Evolutionary conservation across 306 rosid species (phyloP).

Genomic region (Medicago ruthenica): DNA sequence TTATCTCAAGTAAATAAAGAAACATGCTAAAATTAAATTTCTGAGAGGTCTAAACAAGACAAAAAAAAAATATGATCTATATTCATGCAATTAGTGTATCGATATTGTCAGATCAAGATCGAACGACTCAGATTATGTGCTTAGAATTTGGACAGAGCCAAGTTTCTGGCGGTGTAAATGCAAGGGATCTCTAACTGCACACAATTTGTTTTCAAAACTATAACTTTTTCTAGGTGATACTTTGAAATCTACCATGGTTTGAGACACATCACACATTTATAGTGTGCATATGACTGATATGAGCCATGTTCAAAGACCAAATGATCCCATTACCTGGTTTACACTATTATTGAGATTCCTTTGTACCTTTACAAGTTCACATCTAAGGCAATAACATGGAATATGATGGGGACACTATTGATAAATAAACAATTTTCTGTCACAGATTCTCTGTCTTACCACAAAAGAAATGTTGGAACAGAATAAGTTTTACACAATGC

Average conservation of each 20-base stretch:
- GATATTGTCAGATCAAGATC: too few relatives aligned
- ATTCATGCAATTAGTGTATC: too few relatives aligned
- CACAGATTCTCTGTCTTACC: slow-evolving; percentile 35
- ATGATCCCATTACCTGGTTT: slow-evolving; percentile 43
- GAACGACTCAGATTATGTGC: neutral
- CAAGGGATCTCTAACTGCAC: too few relatives aligned
- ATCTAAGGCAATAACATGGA: slow-evolving; percentile 20
- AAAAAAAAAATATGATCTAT: too few relatives aligned
- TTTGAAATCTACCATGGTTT: slow-evolving; percentile 19
- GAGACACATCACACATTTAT: neutral
- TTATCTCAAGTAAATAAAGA: too few relatives aligned
- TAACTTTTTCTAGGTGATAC: neutral
- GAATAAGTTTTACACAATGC: too few relatives aligned
- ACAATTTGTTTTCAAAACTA: too few relatives aligned
- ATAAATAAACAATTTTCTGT: slow-evolving; percentile 25
- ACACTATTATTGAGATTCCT: slow-evolving; percentile 43
- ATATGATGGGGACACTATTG: slow-evolving; percentile 27
- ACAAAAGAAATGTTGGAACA: slow-evolving; percentile 39
- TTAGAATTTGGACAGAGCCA: too few relatives aligned
- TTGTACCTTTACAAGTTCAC: slow-evolving; percentile 35
- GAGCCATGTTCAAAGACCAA: slow-evolving; percentile 26
- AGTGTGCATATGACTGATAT: too few relatives aligned
- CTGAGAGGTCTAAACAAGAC: too few relatives aligned
- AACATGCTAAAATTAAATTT: too few relatives aligned
- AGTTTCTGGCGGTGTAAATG: too few relatives aligned